Conservation (phyloP, 2,329 filamentous ascomycete species). For the Ascochyta lentis region DNA sequence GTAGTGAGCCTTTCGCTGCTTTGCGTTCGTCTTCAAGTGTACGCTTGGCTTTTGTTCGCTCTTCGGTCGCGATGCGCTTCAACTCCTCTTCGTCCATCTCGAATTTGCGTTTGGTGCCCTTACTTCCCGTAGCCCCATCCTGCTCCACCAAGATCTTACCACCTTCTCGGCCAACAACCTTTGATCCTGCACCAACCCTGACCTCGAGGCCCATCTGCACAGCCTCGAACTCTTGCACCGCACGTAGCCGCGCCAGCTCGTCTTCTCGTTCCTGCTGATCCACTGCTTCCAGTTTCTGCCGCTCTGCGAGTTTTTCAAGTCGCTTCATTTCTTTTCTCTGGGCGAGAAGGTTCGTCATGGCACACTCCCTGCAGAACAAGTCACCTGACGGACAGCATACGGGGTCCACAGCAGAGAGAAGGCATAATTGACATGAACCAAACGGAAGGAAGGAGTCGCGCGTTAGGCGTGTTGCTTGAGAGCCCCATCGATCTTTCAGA, state of each 20-base stretch:
- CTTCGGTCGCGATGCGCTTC: constrained; percentile 70
- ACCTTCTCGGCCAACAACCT: constrained; percentile 50
- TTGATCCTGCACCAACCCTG: constrained; percentile 45
- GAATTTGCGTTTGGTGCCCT: constrained; percentile 75
- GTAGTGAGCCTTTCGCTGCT: constrained; percentile 70
- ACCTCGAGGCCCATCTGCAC: constrained; percentile 71
- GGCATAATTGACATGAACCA: constrained; percentile 85
- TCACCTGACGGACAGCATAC: constrained; percentile 82
- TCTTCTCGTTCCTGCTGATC: constrained; percentile 68
- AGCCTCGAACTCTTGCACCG: constrained; percentile 82
- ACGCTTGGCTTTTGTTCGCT: constrained; percentile 72
- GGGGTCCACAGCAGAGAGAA: constrained; percentile 79
- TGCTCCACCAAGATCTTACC: constrained; percentile 55
- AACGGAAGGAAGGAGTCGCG: constrained; percentile 94
- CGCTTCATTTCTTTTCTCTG: constrained; percentile 93
- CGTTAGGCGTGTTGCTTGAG: constrained; percentile 80
- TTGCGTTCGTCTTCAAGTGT: constrained; percentile 74
- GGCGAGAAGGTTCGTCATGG: constrained; percentile 84
- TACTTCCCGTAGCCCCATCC: constrained; percentile 29
- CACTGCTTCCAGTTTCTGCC: constrained; percentile 66
- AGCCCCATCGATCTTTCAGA: constrained; percentile 82
- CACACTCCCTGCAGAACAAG: constrained; percentile 95
- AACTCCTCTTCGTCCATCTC: constrained; percentile 81
- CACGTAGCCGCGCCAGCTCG: constrained; percentile 72
- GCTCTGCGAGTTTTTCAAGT: constrained; percentile 69